Evolutionary conservation across 2,329 filamentous ascomycete genomes (phyloP), one percentile per base, ranked within the genome.

Genomic region (Diaporthe batatas): DNA sequence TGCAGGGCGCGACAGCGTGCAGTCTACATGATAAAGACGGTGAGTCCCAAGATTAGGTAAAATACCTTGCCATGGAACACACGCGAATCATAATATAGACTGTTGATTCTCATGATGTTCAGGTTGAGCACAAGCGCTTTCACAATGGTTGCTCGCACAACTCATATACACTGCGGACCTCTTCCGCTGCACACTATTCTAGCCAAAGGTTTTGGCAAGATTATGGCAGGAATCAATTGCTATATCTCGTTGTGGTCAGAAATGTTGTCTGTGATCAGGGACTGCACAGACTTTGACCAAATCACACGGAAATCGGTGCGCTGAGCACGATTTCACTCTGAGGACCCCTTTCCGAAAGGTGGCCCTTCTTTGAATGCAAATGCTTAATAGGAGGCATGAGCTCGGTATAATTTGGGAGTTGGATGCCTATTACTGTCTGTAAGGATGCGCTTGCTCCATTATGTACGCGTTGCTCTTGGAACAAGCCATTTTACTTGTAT

Each of bases 211-310:
- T 16, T 67, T 21, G 32, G 47, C 11, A 67, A 51, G n/a, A 21
- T 53, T 21, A 39, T 39, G 32, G 14, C 34, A 39, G 44, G 29
- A 7, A 6, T 39, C 12, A 53, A 12, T 18, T 67, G 29, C 32
- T 67, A 67, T 23, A 39, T 67, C 32, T 67, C 47, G 1, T 11
- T 53, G 18, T 67, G 62, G 62, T 67, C 62, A 23, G 62, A 67
- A 32, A 67, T 53, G 62, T 39, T 67, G 12, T 67, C 62, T 39
- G 32, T 67, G 8, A 36, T 67, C 7, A 39, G 32, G 14, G 62
- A 67, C 1, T 67, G 32, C 32, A 29, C 62, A 39, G 62, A 67
- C 25, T 67, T 53, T 32, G 62, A 67, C 29, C 29, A 53, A 32
- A 14, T 39, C n/a, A 67, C 32, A 21, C 62, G 47, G 23, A 23